phyloP scores from a whole-genome alignment of 495 filamentous ascomycete species.

The Xylaria acuta region DNA sequence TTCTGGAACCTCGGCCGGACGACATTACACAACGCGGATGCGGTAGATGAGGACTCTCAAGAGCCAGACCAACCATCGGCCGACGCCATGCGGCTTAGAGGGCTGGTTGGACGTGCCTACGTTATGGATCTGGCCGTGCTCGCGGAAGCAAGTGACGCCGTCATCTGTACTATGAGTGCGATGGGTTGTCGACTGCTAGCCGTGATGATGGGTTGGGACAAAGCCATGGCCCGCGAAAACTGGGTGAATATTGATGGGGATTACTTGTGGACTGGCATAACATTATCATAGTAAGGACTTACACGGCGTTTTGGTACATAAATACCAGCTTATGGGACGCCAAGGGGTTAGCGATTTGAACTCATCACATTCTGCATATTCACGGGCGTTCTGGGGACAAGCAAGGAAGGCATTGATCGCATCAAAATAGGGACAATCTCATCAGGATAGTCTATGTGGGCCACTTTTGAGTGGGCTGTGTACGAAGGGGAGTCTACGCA shows the following conservation, averaged over 20 bases:
- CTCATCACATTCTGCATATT: constrained; percentile 14
- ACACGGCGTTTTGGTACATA: constrained; percentile 14
- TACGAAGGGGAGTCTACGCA: not conserved
- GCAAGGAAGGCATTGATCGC: constrained; percentile 7
- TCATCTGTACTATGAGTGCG: constrained; percentile 71
- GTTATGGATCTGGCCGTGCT: constrained; percentile 73
- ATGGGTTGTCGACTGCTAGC: constrained; percentile 71
- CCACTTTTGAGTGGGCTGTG: not conserved
- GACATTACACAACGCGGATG: constrained; percentile 39
- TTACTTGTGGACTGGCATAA: constrained; percentile 59
- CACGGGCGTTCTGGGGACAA: constrained; percentile 5
- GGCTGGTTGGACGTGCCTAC: constrained; percentile 72
- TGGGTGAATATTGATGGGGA: constrained; percentile 81
- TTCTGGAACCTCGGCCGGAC: constrained; percentile 69
- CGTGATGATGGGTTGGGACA: constrained; percentile 83
- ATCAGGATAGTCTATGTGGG: not conserved
- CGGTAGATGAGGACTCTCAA: constrained; percentile 23
- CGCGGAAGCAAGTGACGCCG: constrained; percentile 61
- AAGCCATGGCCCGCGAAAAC: constrained; percentile 56
- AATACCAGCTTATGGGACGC: not conserved
- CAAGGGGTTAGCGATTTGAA: constrained; percentile 1
- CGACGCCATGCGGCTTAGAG: constrained; percentile 62
- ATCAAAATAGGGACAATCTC: not conserved
- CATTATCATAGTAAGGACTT: constrained; percentile 26
- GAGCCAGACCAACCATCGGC: constrained; percentile 46